Evolutionary conservation across 345 rosid genomes (phyloP).

Genomic region (Mallotus nudiflorus): DNA sequence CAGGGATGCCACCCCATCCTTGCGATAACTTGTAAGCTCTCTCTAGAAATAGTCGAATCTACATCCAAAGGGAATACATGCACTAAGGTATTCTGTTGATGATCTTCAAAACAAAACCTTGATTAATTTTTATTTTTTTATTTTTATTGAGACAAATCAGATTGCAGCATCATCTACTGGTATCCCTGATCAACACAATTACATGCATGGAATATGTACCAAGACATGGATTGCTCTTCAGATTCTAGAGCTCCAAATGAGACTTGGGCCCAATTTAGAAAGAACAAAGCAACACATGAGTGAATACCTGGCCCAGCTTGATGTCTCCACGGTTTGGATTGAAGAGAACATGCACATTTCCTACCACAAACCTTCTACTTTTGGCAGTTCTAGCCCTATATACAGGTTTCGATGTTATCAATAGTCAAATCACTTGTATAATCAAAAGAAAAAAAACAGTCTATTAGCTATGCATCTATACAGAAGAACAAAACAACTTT

Average conservation of each 20-base stretch:
- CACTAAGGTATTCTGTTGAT: constrained; percentile 11
- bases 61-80: constrained; percentile 9
- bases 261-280: constrained; percentile 2
- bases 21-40: constrained; percentile 70
- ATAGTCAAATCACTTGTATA: background rate
- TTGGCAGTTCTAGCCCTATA: constrained; percentile 37
- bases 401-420: background rate
- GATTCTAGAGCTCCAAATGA: background rate
- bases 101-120: constrained; percentile 5
- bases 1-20: constrained; percentile 82
- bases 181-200: background rate
- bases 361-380: constrained; percentile 60
- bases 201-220: background rate
- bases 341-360: constrained; percentile 74
- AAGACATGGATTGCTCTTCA: background rate
- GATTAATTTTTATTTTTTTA: background rate
- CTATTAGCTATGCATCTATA: background rate
- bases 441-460: background rate
- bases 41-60: constrained; percentile 80
- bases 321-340: constrained; percentile 90
- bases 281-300: constrained; percentile 23
- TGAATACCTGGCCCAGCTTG: constrained; percentile 79
- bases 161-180: background rate
- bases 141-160: background rate
- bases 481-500: background rate